Percentiles rank a stretch among this genome's conserved stretches.
These are phyloP conservation scores for Harrya chromipes DNA, from an alignment of 768 basidiomycete genomes.

Conservation along the genomic window DNA sequence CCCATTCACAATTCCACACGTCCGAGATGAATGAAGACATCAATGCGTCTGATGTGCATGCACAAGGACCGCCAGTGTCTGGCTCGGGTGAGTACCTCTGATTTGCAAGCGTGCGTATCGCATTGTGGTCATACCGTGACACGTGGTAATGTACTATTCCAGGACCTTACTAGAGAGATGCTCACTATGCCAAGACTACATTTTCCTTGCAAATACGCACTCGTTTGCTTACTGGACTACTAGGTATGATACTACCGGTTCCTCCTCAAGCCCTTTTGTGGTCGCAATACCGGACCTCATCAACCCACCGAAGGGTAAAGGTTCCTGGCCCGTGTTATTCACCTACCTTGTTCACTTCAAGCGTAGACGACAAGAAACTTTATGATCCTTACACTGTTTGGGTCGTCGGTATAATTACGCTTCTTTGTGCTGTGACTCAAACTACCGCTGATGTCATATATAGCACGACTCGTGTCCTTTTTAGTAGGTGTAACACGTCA, in stretches of 20 bases:
- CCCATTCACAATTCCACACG: too few relatives aligned
- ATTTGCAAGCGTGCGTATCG: too few relatives aligned
- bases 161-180: slow-evolving; percentile 11
- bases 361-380: too few relatives aligned
- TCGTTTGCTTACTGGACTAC: too few relatives aligned
- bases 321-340: too few relatives aligned
- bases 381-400: slow-evolving; percentile 6
- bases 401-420: slow-evolving; percentile 7
- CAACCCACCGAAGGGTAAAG: slow-evolving; percentile 15
- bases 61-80: too few relatives aligned
- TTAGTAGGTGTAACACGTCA: slow-evolving; percentile 11
- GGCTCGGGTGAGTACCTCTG: too few relatives aligned
- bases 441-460: background rate
- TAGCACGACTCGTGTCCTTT: slow-evolving; percentile 10
- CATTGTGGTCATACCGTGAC: too few relatives aligned
- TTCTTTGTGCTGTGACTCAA: background rate
- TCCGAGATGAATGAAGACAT: too few relatives aligned
- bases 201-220: too few relatives aligned
- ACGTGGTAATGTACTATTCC: too few relatives aligned
- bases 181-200: slow-evolving; percentile 10
- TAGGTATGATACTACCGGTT: slow-evolving; percentile 18
- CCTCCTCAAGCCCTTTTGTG: slow-evolving; percentile 16
- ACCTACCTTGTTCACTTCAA: background rate
- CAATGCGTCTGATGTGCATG: too few relatives aligned
- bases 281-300: slow-evolving; percentile 11